phyloP scores from a whole-genome alignment of 2,329 filamentous ascomycete species.

The Whalleya microplaca region DNA sequence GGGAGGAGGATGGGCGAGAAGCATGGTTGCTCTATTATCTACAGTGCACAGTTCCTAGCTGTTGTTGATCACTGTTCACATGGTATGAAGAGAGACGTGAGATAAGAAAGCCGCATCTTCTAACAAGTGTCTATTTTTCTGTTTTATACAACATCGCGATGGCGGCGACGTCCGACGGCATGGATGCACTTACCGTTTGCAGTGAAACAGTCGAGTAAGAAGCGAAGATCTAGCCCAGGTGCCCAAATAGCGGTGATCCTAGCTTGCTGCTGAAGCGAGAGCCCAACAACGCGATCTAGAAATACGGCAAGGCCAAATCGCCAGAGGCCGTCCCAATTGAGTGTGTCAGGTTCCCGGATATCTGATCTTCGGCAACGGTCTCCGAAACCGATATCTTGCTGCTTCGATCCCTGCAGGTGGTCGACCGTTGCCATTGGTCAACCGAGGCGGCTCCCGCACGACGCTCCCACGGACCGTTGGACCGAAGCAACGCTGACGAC shows the following conservation, averaged over 20 bases:
- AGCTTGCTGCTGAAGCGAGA: conserved; percentile 12
- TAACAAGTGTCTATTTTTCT: conserved; percentile 9
- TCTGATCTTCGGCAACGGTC: conserved; percentile 26
- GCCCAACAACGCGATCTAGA: conserved; percentile 19
- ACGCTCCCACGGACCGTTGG: conserved; percentile 36
- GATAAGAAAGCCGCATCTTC: conserved; percentile 1
- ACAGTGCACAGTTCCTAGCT: not conserved
- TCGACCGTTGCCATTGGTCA: conserved; percentile 16
- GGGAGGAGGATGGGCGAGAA: conserved; percentile 2
- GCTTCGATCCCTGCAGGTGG: conserved; percentile 12
- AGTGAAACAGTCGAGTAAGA: conserved; percentile 7
- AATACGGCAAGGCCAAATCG: conserved; percentile 11
- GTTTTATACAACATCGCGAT: not conserved
- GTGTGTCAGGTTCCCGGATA: conserved; percentile 12
- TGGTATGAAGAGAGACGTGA: not conserved
- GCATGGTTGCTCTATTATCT: conserved; percentile 1
- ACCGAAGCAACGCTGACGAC: conserved; percentile 19
- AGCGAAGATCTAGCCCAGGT: conserved; percentile 13
- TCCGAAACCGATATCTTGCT: conserved; percentile 27
- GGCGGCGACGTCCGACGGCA: conserved; percentile 14
- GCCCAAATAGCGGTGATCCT: conserved; percentile 15
- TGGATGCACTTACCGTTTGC: conserved; percentile 14
- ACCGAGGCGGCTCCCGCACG: conserved; percentile 21
- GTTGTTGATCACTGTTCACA: too few relatives aligned
- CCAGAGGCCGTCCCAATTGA: conserved; percentile 24